phyloP scores from a whole-genome alignment of 139 green algal species.

The Yamagishiella unicocca region DNA sequence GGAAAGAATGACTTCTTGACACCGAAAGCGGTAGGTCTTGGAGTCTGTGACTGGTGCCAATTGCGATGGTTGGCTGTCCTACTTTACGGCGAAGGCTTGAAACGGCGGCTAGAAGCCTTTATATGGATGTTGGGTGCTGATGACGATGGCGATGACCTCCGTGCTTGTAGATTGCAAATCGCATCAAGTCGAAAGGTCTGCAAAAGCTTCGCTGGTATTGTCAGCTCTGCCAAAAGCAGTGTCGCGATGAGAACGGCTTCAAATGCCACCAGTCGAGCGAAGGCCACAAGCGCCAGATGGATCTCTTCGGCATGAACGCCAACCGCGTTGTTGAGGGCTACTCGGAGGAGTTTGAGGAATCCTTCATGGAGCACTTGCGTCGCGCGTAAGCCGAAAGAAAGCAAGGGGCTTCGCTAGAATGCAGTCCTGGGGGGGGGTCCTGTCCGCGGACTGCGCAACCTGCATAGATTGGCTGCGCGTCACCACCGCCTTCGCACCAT shows the following conservation, averaged over 20 bases:
- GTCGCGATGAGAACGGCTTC: slow-evolving; percentile 99
- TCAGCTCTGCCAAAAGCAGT: slow-evolving; percentile 99
- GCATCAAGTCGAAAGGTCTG: slow-evolving; percentile 97
- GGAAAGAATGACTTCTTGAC: slow-evolving; percentile 92
- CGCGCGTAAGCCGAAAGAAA: slow-evolving; percentile 62
- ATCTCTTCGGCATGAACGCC: slow-evolving; percentile 91
- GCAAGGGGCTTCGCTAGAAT: too few relatives aligned
- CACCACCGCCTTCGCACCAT: neutral
- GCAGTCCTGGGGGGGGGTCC: too few relatives aligned
- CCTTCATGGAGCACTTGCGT: slow-evolving; percentile 93
- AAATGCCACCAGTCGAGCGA: slow-evolving; percentile 94
- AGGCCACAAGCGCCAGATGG: slow-evolving; percentile 85
- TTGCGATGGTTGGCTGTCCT: too few relatives aligned
- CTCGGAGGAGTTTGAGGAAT: slow-evolving; percentile 90
- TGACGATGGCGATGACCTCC: neutral
- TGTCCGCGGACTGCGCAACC: too few relatives aligned
- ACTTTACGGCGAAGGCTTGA: neutral
- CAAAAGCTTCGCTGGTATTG: slow-evolving; percentile 97
- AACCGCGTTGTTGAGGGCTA: slow-evolving; percentile 86
- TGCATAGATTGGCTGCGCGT: too few relatives aligned
- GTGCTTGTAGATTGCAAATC: slow-evolving; percentile 87
- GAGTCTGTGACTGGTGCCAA: neutral
- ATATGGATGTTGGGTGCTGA: neutral
- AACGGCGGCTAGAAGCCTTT: too few relatives aligned
- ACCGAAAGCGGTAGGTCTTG: slow-evolving; percentile 83